Conservation (phyloP, 495 filamentous ascomycete genomes). For the Podospora anserina region DNA sequence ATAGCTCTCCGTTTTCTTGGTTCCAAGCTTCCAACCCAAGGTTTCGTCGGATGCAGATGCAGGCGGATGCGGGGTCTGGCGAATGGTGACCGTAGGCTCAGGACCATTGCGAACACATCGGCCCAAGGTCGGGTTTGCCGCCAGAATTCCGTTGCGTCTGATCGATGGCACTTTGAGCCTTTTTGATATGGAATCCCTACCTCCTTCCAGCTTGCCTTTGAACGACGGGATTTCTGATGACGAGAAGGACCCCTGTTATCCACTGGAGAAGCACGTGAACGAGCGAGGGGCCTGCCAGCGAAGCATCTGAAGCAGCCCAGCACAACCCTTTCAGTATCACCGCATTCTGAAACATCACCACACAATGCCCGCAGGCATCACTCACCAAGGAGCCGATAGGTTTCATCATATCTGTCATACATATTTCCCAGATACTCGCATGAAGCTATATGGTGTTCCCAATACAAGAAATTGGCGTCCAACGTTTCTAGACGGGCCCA, state of each 20-base stretch:
- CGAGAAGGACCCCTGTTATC: background rate
- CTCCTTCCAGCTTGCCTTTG: background rate
- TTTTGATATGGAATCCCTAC: background rate
- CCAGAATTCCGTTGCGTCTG: too few relatives aligned
- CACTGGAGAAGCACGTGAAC: background rate
- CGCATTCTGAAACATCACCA: background rate
- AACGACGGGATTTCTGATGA: background rate
- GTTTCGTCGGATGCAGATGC: background rate
- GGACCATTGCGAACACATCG: background rate
- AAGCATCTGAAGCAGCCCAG: background rate
- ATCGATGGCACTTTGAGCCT: too few relatives aligned
- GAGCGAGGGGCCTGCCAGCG: background rate
- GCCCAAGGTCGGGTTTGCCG: background rate
- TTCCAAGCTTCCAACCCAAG: background rate
- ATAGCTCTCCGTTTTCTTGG: background rate
- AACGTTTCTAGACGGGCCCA: background rate
- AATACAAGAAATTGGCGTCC: background rate
- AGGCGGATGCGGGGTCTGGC: background rate
- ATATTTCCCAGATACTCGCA: background rate
- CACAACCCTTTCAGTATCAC: background rate
- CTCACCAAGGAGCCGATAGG: background rate
- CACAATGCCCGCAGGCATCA: background rate
- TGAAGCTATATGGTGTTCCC: background rate
- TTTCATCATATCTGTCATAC: background rate
- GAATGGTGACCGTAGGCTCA: background rate